A percentile compares a stretch with the other conserved stretches of the same genome.
phyloP scores from a whole-genome alignment of 2,329 filamentous ascomycete genomes.

The Phyllachora maydis region DNA sequence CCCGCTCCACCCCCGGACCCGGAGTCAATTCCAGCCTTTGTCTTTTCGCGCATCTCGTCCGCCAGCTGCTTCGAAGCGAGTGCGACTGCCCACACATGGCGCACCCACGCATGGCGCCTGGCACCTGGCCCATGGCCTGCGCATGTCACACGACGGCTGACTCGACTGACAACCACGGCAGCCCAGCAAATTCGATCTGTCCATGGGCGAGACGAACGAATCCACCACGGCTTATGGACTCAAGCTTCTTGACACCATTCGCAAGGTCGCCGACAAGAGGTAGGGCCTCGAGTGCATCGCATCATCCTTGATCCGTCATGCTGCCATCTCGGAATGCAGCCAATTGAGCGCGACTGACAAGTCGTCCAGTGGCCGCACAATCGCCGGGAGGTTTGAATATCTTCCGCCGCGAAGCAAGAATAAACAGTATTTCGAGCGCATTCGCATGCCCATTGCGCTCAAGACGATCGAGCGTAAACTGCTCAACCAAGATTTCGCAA shows the following conservation, averaged over 20 bases:
- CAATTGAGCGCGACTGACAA: conserved; percentile 1
- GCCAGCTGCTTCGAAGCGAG: too few species aligned
- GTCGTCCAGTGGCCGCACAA: conserved; percentile 41
- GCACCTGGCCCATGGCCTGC: too few species aligned
- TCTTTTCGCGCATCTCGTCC: too few species aligned
- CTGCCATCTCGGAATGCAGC: conserved; percentile 1
- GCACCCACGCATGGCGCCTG: too few species aligned
- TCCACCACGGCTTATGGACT: conserved; percentile 53
- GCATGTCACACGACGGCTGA: too few species aligned
- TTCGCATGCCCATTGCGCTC: conserved; percentile 60
- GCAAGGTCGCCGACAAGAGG: conserved; percentile 64
- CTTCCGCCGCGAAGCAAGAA: conserved; percentile 43
- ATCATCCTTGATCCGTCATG: too few species aligned
- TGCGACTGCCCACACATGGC: too few species aligned
- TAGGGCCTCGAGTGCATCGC: too few species aligned
- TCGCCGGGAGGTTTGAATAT: conserved; percentile 56
- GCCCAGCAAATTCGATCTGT: conserved; percentile 21
- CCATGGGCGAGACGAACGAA: conserved; percentile 39
- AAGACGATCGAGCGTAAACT: conserved; percentile 60
- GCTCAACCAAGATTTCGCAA: conserved; percentile 44
- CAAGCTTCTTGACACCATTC: conserved; percentile 54
- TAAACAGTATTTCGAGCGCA: conserved; percentile 58
- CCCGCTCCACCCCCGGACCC: too few species aligned
- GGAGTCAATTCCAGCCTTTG: too few species aligned
- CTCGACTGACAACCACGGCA: too few species aligned